Percentiles rank a stretch among this genome's conserved stretches.
Conservation (phyloP, 768 basidiomycete genomes). For the Boletus rubescentipes region DNA sequence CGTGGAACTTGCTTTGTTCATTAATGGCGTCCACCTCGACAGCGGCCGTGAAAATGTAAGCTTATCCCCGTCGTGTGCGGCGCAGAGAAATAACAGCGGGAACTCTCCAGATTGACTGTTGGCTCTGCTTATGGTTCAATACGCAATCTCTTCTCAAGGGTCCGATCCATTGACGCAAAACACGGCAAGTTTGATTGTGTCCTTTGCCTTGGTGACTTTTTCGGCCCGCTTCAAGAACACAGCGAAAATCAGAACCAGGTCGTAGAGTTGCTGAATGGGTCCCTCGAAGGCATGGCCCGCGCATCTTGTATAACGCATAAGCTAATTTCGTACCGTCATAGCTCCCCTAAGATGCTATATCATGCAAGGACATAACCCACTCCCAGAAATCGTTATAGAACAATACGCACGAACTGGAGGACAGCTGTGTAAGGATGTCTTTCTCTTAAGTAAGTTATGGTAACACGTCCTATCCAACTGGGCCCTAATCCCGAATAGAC, state of each 20-base stretch:
- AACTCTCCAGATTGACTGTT: conserved; percentile 58
- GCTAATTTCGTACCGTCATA: conserved; percentile 34
- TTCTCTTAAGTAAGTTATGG: conserved; percentile 70
- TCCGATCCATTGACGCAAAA: conserved; percentile 82
- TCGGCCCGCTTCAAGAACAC: conserved; percentile 52
- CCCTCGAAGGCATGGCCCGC: conserved; percentile 55
- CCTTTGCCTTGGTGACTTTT: conserved; percentile 84
- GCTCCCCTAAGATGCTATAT: conserved; percentile 91
- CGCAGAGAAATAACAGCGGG: conserved; percentile 3
- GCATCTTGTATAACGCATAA: not conserved
- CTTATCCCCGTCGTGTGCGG: not conserved
- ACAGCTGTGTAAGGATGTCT: conserved; percentile 79
- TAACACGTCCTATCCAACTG: not conserved
- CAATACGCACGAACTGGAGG: conserved; percentile 76
- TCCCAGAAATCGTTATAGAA: conserved; percentile 72
- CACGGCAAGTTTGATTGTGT: conserved; percentile 91
- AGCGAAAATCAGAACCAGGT: conserved; percentile 49
- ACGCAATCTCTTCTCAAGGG: conserved; percentile 72
- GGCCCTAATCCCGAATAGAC: conserved; percentile 42
- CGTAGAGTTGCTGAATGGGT: conserved; percentile 60
- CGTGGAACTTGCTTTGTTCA: not conserved
- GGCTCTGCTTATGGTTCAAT: conserved; percentile 80
- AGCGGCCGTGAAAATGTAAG: conserved; percentile 34
- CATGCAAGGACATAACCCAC: conserved; percentile 78
- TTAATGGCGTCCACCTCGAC: conserved; percentile 28